Conservation (phyloP, 2,329 filamentous ascomycete species). For the Kalmusia sp. region DNA sequence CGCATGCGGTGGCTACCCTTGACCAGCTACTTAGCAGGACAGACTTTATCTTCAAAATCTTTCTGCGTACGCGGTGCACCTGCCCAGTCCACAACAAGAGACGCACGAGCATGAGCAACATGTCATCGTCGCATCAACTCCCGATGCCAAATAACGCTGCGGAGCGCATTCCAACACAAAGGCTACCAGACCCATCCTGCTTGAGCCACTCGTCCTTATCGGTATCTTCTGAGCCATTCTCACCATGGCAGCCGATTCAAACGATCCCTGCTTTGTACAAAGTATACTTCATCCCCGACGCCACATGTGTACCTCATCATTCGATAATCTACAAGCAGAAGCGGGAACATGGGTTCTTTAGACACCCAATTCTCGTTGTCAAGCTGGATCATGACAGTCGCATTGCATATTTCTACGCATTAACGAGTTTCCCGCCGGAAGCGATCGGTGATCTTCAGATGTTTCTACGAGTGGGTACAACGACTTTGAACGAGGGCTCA, state of each 20-base stretch:
- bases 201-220: no score
- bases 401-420: conserved; percentile 21
- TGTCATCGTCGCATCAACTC: no score
- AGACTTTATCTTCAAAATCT: no score
- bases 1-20: no score
- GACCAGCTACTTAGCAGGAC: no score
- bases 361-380: conserved; percentile 24
- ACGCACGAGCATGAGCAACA: no score
- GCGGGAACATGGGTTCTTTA: conserved; percentile 24
- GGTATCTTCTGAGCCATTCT: background rate
- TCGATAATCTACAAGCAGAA: conserved; percentile 25
- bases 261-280: conserved; percentile 4
- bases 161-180: no score
- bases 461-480: conserved; percentile 18
- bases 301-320: background rate
- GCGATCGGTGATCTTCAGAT: conserved; percentile 21
- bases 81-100: no score
- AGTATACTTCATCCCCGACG: conserved; percentile 22
- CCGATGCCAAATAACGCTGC: no score
- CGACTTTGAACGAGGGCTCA: conserved; percentile 5
- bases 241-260: conserved; percentile 3
- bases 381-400: conserved; percentile 1
- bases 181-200: no score
- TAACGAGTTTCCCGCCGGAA: conserved; percentile 19
- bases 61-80: no score